These are phyloP conservation scores for Diutina siamensis DNA, from an alignment of 1,139 yeast genomes.

Conservation along the genomic window DNA sequence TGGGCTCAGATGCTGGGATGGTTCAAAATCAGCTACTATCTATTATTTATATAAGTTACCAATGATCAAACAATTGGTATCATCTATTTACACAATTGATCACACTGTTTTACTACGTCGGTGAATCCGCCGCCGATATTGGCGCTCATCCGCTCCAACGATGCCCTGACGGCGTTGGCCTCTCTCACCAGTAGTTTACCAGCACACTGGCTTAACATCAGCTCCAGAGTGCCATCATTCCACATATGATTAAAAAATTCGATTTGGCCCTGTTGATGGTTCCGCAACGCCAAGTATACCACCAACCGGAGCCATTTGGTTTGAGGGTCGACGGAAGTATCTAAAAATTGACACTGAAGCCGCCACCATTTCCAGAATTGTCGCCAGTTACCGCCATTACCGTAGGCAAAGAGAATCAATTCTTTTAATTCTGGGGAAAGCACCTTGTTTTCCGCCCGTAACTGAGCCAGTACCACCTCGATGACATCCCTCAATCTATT, in stretches of 20 bases:
- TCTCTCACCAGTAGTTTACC: neutral
- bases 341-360: neutral
- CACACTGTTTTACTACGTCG: neutral
- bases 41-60: no score
- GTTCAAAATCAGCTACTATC: no score
- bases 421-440: neutral
- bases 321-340: neutral
- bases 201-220: neutral
- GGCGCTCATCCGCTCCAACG: neutral
- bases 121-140: neutral
- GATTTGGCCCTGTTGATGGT: neutral
- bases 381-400: slow-evolving; percentile 1
- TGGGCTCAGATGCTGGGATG: neutral
- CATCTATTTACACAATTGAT: neutral
- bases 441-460: neutral
- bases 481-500: neutral
- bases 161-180: neutral
- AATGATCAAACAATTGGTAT: no score
- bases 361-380: slow-evolving; percentile 4
- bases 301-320: neutral
- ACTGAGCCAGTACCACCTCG: neutral
- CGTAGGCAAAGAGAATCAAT: neutral
- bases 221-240: neutral
- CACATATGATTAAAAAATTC: neutral
- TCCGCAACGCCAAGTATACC: neutral